These are phyloP conservation scores for Gossypium davidsonii DNA, from an alignment of 441 rosid genomes.

Conservation along the genomic window DNA sequence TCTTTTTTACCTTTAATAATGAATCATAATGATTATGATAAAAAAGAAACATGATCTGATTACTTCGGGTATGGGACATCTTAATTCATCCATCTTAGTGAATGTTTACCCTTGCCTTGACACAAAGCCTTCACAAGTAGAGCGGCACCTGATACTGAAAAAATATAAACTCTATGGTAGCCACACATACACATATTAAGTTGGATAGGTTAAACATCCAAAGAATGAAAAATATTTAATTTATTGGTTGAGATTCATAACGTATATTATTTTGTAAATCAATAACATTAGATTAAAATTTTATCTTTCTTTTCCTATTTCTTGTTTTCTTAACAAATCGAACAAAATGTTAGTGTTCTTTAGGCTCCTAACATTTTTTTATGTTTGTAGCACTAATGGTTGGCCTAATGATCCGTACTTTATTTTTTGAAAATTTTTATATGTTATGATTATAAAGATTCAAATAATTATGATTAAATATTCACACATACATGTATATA, in stretches of 20 bases:
- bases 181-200: not conserved
- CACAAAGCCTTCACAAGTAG: conserved; percentile 1
- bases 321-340: not conserved
- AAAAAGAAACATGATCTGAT: conserved; percentile 15
- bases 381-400: too few relatives aligned
- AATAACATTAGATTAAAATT: not conserved
- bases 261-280: not conserved
- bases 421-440: too few relatives aligned
- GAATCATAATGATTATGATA: not conserved
- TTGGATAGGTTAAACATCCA: too few relatives aligned
- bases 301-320: not conserved
- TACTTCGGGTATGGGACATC: conserved; percentile 17
- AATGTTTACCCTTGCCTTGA: conserved; percentile 1
- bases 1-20: not conserved
- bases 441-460: too few relatives aligned
- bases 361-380: not conserved
- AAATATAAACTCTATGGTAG: not conserved
- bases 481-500: too few relatives aligned
- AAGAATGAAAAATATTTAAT: too few relatives aligned
- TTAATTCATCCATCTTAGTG: not conserved
- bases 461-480: too few relatives aligned
- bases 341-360: too few relatives aligned
- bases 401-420: too few relatives aligned
- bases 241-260: not conserved
- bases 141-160: not conserved